Base-by-base conservation (phyloP, 139 green algal species). In the Volvox africanus region DNA sequence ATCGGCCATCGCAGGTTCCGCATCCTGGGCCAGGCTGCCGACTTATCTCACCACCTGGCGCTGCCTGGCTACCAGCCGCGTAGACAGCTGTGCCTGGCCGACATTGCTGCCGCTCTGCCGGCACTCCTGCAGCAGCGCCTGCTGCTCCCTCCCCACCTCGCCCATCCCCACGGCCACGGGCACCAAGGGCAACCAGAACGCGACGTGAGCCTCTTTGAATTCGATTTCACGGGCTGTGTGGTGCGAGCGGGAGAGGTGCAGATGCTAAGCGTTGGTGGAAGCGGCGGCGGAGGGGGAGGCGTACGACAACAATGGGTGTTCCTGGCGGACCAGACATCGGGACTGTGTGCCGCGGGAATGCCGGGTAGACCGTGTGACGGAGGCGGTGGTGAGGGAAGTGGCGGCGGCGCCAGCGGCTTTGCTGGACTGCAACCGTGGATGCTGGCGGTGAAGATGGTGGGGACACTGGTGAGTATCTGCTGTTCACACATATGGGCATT, bases 301-400 rank as follows among this genome's bases (percentile, higher is more conserved):
- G 18, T 69, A 28, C 55, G 73, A n/a, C 71, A 88, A 50, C 89
- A 92, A 71, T 92, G 89, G 89, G 89, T 92, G 69, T 92, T 89
- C 50, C 61, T 92, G 35, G 73, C 82, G 71, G 89, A 92, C 50
- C 71, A 62, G 55, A 92, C 71, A 28, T 81, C 61, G 30, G 78
- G 81, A 18, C 62, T 92, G 89, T 69, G 37, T 21, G 67, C 62
- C 17, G 24, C 67, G 24, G 26, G 35, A 26, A 88, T 88, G 55
- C 36, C 50, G 24, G 35, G 55, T n/a, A 21, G 2, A 33, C 32
- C 37, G 87, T 6, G 26, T 28, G 87, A 61, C 21, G 77, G 35
- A 11, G 78, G 65, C 28, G 88, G 71, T 32, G 71, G 71, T 33
- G 71, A 79, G 22, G 33, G 77, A 55, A 36, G 65, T 24, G 65